Evolutionary conservation across 2,329 filamentous ascomycete genomes (phyloP).

Genomic region (Fusarium multiceps): DNA sequence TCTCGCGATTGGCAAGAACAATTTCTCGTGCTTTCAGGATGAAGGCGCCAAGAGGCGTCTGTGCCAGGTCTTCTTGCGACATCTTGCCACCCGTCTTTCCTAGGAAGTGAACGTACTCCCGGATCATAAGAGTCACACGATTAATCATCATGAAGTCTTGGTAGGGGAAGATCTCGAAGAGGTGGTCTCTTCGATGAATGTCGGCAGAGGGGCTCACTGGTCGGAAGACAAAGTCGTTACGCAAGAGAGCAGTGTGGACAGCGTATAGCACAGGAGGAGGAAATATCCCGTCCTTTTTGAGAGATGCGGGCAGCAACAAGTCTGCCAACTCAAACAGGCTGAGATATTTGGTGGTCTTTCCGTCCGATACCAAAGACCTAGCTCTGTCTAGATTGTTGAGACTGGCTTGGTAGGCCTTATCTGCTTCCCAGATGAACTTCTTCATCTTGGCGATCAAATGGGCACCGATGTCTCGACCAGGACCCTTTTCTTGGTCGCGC

Average conservation of each 20-base stretch:
- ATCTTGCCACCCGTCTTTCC: slow-evolving; percentile 30
- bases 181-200: slow-evolving; percentile 60
- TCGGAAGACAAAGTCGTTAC: slow-evolving; percentile 70
- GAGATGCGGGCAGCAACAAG: slow-evolving; percentile 53
- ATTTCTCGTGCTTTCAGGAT: slow-evolving; percentile 59
- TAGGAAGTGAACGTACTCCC: slow-evolving; percentile 46
- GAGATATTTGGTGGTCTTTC: slow-evolving; percentile 56
- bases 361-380: slow-evolving; percentile 54
- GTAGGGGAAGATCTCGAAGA: slow-evolving; percentile 68
- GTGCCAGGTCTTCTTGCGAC: slow-evolving; percentile 29
- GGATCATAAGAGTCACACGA: slow-evolving; percentile 49
- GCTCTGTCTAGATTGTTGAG: slow-evolving; percentile 61
- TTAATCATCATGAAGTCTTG: slow-evolving; percentile 47
- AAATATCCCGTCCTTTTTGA: slow-evolving; percentile 54
- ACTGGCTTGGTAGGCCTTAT: slow-evolving; percentile 60
- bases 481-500: slow-evolving; percentile 54
- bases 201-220: slow-evolving; percentile 61
- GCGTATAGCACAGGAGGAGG: slow-evolving; percentile 70
- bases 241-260: slow-evolving; percentile 72
- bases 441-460: slow-evolving; percentile 61
- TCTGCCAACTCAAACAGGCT: slow-evolving; percentile 64
- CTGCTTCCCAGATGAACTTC: slow-evolving; percentile 56
- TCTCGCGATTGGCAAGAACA: slow-evolving; percentile 64
- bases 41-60: slow-evolving; percentile 56
- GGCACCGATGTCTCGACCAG: slow-evolving; percentile 57